Evolutionary conservation across 768 basidiomycete species (phyloP), one percentile per base, ranked within the genome.

Genomic region (Xerocomellus amylosporus): DNA sequence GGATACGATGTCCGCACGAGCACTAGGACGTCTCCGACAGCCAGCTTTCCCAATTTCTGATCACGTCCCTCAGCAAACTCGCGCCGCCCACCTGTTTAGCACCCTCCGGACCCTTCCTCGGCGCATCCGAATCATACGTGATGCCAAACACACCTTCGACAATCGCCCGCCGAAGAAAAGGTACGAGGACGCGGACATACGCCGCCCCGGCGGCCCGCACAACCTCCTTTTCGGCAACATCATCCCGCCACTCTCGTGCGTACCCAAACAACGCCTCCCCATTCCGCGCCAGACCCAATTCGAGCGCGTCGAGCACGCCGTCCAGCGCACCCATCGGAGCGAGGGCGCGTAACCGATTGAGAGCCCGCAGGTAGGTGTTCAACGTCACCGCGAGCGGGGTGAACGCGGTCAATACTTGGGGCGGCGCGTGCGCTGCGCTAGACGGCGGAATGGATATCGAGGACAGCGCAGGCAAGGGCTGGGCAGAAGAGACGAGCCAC

Each of bases 311-410:
- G 2, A 75, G 63, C 10, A 91, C 72, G n/a, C 78, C 75, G 1
- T 64, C 60, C 43, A 84, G 64, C n/a, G 88, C 76, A 12, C 75
- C 75, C 13, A 81, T 72, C 3, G 93, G 92, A 3, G 89, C 88
- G 13, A 96, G 81, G 12, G 93, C 76, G 4, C 95, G 86, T 20
- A 98, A 74, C 3, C 84, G 79, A 68, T 98, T 98, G 41, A 98
- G 73, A 2, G 86, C 77, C 6, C 81, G 77, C 4, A 94, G 75
- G 22, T 93, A 71, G 4, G 83, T 79, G 64, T 98, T 97, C 39
- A 86, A 79, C 54, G 82, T 79, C 38, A 77, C 71, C 2, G 91
- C 93, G 2, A 96, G 74, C 0, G 88, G 86, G 3, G 90, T 85
- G 63, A 87, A 93, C 2, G 86, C 78, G 0, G 85, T 79, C 36